These are phyloP conservation scores for Emergomyces orientalis DNA, from an alignment of 2,329 filamentous ascomycete species.

Conservation along the genomic window DNA sequence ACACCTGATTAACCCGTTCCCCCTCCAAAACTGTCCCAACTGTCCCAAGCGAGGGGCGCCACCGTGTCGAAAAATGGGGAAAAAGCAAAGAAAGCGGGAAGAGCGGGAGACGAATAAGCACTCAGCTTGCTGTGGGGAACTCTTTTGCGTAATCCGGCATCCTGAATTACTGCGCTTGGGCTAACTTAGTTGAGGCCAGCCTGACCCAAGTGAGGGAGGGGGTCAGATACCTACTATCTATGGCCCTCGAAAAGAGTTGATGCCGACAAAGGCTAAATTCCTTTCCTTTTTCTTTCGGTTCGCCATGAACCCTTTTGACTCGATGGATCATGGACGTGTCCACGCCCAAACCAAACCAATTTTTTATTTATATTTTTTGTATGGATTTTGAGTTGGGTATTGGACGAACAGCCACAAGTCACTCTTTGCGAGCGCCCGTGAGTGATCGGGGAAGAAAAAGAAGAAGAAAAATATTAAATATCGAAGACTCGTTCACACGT, in stretches of 20 bases:
- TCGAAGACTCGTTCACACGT: neutral
- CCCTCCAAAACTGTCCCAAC: neutral
- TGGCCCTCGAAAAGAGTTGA: neutral
- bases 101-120: neutral
- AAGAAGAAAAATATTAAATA: no score
- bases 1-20: neutral
- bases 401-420: neutral
- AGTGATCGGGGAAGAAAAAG: no score
- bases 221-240: no score
- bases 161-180: neutral
- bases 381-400: neutral
- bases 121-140: neutral
- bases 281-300: neutral
- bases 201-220: neutral
- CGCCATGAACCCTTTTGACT: no score
- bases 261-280: neutral
- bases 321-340: no score
- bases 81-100: conserved; percentile 7
- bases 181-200: neutral
- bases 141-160: neutral
- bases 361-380: no score
- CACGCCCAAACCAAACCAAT: no score
- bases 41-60: neutral
- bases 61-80: conserved; percentile 1
- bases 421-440: neutral